phyloP scores from a whole-genome alignment of 2,329 filamentous ascomycete species.

The Periconia sp. region DNA sequence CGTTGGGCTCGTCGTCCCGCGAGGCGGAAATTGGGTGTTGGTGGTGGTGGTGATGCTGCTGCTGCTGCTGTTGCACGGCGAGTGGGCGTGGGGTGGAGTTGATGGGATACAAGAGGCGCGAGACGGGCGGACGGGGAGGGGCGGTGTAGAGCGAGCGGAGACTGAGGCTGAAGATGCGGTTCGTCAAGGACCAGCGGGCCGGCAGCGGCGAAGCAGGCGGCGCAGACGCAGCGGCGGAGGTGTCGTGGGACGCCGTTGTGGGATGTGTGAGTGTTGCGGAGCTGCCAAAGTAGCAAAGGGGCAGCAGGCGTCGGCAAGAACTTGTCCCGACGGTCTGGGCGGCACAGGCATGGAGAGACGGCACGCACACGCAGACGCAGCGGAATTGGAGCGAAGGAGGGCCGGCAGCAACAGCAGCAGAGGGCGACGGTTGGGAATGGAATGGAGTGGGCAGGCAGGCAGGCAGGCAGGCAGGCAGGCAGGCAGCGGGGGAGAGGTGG shows the following conservation, averaged over 20 bases:
- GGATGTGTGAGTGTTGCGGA: slow-evolving; percentile 7
- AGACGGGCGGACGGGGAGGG: slow-evolving; percentile 49
- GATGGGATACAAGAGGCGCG: slow-evolving; percentile 66
- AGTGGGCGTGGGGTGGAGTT: slow-evolving; percentile 62
- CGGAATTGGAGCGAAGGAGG: no score
- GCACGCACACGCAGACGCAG: not conserved
- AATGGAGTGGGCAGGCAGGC: no score
- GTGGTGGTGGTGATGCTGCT: slow-evolving; percentile 9
- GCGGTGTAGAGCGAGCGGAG: slow-evolving; percentile 32
- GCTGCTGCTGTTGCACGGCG: slow-evolving; percentile 42
- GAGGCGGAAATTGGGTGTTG: slow-evolving; percentile 10
- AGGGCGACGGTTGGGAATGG: not conserved
- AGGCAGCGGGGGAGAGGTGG: no score
- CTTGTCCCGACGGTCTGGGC: slow-evolving; percentile 4
- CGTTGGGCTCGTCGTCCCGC: slow-evolving; percentile 45
- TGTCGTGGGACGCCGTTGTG: slow-evolving; percentile 33
- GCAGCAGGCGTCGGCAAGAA: slow-evolving; percentile 4
- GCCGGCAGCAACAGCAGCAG: not conserved
- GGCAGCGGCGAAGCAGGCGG: slow-evolving; percentile 31
- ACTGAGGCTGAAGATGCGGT: slow-evolving; percentile 48
- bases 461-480: no score
- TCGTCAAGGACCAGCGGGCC: slow-evolving; percentile 49
- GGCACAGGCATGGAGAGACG: slow-evolving; percentile 6
- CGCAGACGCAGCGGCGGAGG: slow-evolving; percentile 33
- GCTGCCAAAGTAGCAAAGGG: slow-evolving; percentile 3